Evolutionary conservation across 441 rosid genomes (phyloP), one percentile per base, ranked within the genome.

Genomic region (Bocquillonia castaneifolia): DNA sequence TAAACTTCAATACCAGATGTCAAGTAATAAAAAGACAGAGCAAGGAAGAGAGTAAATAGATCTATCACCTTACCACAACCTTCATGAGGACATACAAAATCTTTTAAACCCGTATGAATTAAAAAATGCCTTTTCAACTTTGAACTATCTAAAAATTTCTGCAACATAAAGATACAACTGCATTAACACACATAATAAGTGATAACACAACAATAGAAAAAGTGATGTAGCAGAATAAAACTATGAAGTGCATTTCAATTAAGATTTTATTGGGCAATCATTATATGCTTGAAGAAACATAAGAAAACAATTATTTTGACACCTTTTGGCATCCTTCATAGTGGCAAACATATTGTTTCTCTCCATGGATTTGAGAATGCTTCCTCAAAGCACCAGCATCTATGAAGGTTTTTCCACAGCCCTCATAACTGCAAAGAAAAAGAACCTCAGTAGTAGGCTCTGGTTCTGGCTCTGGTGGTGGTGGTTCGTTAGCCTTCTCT

Each of bases 121-220:
- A 91, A 90, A 75, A 76, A 82, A 79, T 93, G 99, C 74, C 99
- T 84, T 80, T 93, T 93, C 77, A 93, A 82, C 86, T 93, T 93
- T 36, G 97, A 93, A 83, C 99, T 91, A 80, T 93, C 99, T 79
- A 93, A 78, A 83, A 93, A 93, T 83, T 93, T 93, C 97, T 91
- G 89, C 88, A 83, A 51, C 58, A 79, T 53, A 70, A 63, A 74
- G 55, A 73, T 20, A 61, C 31, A 48, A 39, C 26, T 57, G 1
- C 22, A 59, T 76, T 28, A 72, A 22, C 51, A 64, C 32, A 22
- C 4, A 36, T 9, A 13, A 6, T 47, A 32, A 5, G 26, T 14
- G 26, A 31, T 15, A 25, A 66, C 54, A 71, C 47, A 29, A 10
- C 52, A 48, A 59, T 28, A 42, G 65, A 47, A 65, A 28, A 34